Base-by-base conservation (phyloP, 1,284 basidiomycete species). In the Psilocybe mexicana region DNA sequence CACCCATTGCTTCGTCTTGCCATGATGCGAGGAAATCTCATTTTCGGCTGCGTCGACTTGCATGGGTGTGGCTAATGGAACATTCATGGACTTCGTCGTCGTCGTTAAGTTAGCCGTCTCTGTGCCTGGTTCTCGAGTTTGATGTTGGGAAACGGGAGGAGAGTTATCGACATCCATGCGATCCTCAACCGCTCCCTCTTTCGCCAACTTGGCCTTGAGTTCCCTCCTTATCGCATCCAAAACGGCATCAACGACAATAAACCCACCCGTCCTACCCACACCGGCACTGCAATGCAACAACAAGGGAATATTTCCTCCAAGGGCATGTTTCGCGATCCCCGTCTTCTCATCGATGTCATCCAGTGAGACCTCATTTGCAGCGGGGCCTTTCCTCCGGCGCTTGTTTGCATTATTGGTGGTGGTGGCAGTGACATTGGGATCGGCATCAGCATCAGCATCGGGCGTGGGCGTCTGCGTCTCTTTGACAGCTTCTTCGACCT, bases 251-350 rank as follows among this genome's bases (percentile, higher is more conserved):
- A 96, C 84, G 10, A 92, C 86, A 68, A 97, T 94, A 71, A 92
- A 97, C 42, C 92, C 92, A 25, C 94, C 94, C 0, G 95, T 97
- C 40, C 94, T 82, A 0, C 94, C 94, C 3, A 96, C 93, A 12
- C 94, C 94, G 0, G 94, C 94, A 18, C 93, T 94, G 69, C 93
- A 95, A 74, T 92, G 88, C 59, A 93, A 70, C 42, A 93, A 68
- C 11, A 92, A 80, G 0, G 88, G 88, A 30, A 77, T 69, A 38
- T 70, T 69, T 14, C 28, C 52, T 10, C 78, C 79, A 48, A 78
- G 63, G 4, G 80, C 80, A 62, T 79, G 77, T 49, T 74, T 69
- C 25, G 81, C 76, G 52, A 87, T 73, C 0, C 85, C 86, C 0
- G 77, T 81, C 55, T 73, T 71, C 11, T 73, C 65, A 57, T 88